Evolutionary conservation across 352 stramenopile species (phyloP), one percentile per base, ranked within the genome.

Genomic region (Salisapilia sapeloensis): DNA sequence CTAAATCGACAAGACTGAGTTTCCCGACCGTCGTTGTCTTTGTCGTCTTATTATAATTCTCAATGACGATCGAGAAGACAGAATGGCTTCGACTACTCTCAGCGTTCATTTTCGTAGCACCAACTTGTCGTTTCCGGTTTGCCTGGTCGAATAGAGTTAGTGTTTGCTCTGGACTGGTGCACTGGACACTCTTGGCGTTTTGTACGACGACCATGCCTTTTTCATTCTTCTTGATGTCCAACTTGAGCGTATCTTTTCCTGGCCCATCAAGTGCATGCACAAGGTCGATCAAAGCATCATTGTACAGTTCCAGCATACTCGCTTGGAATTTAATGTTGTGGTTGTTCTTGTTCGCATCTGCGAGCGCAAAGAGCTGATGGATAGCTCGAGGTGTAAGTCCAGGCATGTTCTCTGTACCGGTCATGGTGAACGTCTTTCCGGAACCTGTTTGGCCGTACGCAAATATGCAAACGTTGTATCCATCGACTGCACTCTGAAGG

Each of bases 401-500:
- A 0, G 72, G 79, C 29, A 75, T 52, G 3, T 42, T 15, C 10
- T 84, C 57, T 6, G 41, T 64, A 9, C 69, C 85, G 0, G 77
- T 92, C 86, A 96, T 96, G 7, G 86, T 96, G 50, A 89, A 96
- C 13, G 85, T 96, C 59, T 96, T 96, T 9, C 85, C 85, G 4
- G 62, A 87, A 18, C 85, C 85, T 0, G 86, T 96, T 50, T 96
- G 86, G 1, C 86, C 86, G 42, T 96, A 96, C 4, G 85, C 86
- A 39, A 96, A 96, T 44, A 96, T 82, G 42, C 76, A 92, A n/a
- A 90, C 77, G 34, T 93, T 92, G 53, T 81, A 93, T 32, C 86
- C 86, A 47, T 96, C 86, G 9, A 96, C 29, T 14, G 76, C 77
- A 13, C 62, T 89, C 46, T 94, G 77, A 14, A 96, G 53, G 12